Percentiles rank a stretch among this genome's conserved stretches.
Evolutionary conservation across 768 basidiomycete species (phyloP).

Genomic region (Hypholoma sublateritium): DNA sequence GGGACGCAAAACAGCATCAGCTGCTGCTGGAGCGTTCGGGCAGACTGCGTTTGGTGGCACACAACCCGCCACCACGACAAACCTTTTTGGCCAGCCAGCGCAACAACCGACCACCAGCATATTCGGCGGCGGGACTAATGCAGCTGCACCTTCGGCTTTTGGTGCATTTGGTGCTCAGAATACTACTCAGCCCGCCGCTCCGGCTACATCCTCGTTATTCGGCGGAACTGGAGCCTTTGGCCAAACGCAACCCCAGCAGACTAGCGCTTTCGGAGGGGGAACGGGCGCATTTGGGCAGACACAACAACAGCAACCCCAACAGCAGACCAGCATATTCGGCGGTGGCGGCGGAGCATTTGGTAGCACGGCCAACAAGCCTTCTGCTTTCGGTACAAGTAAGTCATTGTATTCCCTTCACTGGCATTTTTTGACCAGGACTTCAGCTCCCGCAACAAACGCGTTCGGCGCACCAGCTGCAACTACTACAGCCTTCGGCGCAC

Average conservation of each 20-base stretch:
- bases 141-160: slow-evolving; percentile 37
- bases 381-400: slow-evolving; percentile 23
- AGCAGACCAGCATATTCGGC: slow-evolving; percentile 27
- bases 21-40: slow-evolving; percentile 48
- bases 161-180: slow-evolving; percentile 40
- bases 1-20: slow-evolving; percentile 63
- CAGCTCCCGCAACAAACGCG: slow-evolving; percentile 22
- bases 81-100: slow-evolving; percentile 48
- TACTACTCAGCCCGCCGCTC: slow-evolving; percentile 23
- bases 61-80: slow-evolving; percentile 37
- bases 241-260: slow-evolving; percentile 28
- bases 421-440: background rate
- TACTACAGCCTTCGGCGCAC: slow-evolving; percentile 21
- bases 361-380: slow-evolving; percentile 28
- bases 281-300: slow-evolving; percentile 22
- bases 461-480: slow-evolving; percentile 32
- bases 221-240: slow-evolving; percentile 30
- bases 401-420: background rate
- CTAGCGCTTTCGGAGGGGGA: slow-evolving; percentile 31
- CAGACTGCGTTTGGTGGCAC: slow-evolving; percentile 48
- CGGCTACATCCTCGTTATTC: slow-evolving; percentile 34
- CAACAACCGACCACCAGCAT: slow-evolving; percentile 37
- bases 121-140: slow-evolving; percentile 34
- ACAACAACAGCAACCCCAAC: slow-evolving; percentile 22
- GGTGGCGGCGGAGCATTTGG: slow-evolving; percentile 31